A percentile compares a stretch with the other conserved stretches of the same genome.
Evolutionary conservation across 768 basidiomycete genomes (phyloP).

Genomic region (Phylloporus rhodoxanthus): DNA sequence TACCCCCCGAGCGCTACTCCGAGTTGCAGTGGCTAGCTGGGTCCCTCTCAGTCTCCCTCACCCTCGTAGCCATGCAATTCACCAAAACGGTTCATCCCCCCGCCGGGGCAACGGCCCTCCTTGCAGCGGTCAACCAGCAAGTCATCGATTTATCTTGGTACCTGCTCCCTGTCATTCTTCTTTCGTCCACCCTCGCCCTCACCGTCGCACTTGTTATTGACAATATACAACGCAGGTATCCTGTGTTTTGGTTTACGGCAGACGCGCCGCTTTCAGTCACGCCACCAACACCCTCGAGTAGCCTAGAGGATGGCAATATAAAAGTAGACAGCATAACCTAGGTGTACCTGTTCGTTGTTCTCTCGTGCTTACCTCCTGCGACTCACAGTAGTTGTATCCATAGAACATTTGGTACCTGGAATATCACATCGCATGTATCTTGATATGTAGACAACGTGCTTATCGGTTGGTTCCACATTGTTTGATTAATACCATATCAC

Average conservation of each 20-base stretch:
- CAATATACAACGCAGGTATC: constrained; percentile 45
- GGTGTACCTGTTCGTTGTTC: constrained; percentile 6
- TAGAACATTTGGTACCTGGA: not conserved
- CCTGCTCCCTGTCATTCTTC: constrained; percentile 46
- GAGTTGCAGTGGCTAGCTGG: constrained; percentile 40
- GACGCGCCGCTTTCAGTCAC: not conserved
- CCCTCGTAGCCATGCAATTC: constrained; percentile 47
- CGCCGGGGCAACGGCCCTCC: constrained; percentile 52
- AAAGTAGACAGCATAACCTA: not conserved
- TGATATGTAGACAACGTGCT: not conserved
- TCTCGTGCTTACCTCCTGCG: not conserved
- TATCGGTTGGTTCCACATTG: constrained; percentile 1
- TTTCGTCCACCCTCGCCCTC: constrained; percentile 41
- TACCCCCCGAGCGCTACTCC: constrained; percentile 40
- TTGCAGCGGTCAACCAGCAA: constrained; percentile 40
- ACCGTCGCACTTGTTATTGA: constrained; percentile 42
- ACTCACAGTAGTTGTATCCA: constrained; percentile 3
- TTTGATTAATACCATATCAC: constrained; percentile 2
- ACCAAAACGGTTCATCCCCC: constrained; percentile 50
- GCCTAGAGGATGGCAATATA: not conserved
- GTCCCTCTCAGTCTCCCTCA: constrained; percentile 35
- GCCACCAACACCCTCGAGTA: not conserved
- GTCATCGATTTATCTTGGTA: constrained; percentile 46
- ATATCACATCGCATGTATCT: not conserved
- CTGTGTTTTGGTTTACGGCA: constrained; percentile 40